These are phyloP conservation scores for Ilyonectria sp. DNA, from an alignment of 2,329 filamentous ascomycete genomes.

Conservation along the genomic window DNA sequence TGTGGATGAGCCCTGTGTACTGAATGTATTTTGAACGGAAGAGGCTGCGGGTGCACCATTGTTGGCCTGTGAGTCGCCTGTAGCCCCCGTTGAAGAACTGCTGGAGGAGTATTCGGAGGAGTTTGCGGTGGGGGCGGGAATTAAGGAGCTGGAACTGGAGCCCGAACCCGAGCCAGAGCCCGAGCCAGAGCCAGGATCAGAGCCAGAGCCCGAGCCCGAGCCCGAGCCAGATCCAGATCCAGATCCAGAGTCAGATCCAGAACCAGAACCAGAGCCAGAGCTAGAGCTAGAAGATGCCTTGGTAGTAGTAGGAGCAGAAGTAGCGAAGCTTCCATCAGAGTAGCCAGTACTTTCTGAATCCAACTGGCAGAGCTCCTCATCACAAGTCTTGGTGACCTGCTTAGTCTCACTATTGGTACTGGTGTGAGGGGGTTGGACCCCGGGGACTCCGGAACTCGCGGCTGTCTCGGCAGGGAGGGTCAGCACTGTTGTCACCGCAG, in stretches of 20 bases:
- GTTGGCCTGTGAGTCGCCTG: neutral
- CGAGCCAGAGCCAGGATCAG: too few relatives aligned
- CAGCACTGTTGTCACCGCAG: slow-evolving; percentile 17
- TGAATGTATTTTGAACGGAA: neutral
- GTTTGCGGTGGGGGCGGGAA: neutral
- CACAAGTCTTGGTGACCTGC: neutral
- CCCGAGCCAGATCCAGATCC: neutral
- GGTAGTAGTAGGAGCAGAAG: neutral
- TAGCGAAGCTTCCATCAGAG: too few relatives aligned
- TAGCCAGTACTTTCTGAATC: neutral
- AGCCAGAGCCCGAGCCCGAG: too few relatives aligned
- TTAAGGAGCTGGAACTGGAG: neutral
- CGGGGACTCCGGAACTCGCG: neutral
- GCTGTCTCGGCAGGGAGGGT: slow-evolving; percentile 29
- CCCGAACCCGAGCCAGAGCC: neutral
- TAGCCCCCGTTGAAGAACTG: neutral
- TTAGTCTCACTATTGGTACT: neutral
- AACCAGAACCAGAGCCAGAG: neutral
- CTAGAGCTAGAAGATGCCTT: neutral
- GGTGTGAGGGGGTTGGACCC: neutral
- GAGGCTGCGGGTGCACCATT: neutral
- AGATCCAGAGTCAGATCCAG: neutral
- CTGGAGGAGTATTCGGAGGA: neutral
- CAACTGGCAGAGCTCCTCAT: too few relatives aligned
- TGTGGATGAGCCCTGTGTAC: neutral